Percentiles rank a stretch among this genome's conserved stretches.
phyloP scores from a whole-genome alignment of 495 filamentous ascomycete genomes.

The Aeminium ludgeri region DNA sequence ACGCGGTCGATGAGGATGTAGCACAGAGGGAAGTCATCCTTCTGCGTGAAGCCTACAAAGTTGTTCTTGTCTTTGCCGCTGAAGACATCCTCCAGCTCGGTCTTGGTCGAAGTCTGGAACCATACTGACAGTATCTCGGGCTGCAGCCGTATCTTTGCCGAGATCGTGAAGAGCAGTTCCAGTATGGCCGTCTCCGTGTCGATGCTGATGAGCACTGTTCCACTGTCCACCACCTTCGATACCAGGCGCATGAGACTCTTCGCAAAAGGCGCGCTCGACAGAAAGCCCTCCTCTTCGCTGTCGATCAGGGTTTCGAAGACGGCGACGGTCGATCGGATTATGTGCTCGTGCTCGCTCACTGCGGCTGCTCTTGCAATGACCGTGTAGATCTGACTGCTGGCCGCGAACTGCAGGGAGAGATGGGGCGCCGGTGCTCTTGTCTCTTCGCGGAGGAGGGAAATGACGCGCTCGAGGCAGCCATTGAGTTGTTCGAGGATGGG shows the following conservation, averaged over 20 bases:
- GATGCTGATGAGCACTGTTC: constrained; percentile 39
- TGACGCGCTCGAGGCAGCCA: constrained; percentile 40
- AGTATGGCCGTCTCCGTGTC: constrained; percentile 73
- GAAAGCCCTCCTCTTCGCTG: constrained; percentile 84
- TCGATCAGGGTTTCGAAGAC: constrained; percentile 85
- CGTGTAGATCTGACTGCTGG: constrained; percentile 70
- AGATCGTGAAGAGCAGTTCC: constrained; percentile 81
- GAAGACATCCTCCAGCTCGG: constrained; percentile 16
- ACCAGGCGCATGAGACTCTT: constrained; percentile 68
- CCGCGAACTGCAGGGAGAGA: constrained; percentile 69
- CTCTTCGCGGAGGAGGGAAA: constrained; percentile 71
- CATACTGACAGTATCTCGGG: constrained; percentile 71
- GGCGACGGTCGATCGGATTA: constrained; percentile 64
- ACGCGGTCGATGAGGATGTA: constrained; percentile 92
- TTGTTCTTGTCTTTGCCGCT: constrained; percentile 35
- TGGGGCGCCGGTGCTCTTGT: constrained; percentile 72
- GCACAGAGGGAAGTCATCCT: constrained; percentile 88
- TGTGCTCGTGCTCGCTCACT: constrained; percentile 56
- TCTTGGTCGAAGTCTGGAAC: constrained; percentile 44
- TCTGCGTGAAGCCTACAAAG: constrained; percentile 74
- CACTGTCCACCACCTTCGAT: constrained; percentile 45
- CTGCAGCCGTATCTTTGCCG: constrained; percentile 82
- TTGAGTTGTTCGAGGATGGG: constrained; percentile 32
- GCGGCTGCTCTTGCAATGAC: constrained; percentile 73
- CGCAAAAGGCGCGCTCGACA: constrained; percentile 70